Conservation (phyloP, 805 yeast genomes). For the Myxozyma lipomycoides region DNA sequence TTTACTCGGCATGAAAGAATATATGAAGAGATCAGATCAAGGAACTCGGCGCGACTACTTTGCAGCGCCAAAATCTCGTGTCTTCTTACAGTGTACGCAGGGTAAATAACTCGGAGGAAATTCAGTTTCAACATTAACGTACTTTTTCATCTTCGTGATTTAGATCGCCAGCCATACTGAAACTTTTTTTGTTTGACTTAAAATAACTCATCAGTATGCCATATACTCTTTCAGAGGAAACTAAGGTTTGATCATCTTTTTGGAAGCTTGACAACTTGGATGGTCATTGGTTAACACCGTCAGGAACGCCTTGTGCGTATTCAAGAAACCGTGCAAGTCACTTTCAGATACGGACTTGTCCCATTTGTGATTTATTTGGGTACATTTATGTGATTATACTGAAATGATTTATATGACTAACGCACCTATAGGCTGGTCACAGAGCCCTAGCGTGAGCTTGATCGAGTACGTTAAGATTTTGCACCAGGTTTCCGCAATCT, state of each 20-base stretch:
- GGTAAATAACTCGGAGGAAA: no score
- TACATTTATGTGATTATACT: constrained; percentile 3
- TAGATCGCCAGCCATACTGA: no score
- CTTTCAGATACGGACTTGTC: constrained; percentile 95
- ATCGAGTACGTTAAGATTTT: constrained; percentile 45
- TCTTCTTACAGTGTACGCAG: no score
- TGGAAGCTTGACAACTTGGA: background rate
- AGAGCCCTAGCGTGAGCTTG: constrained; percentile 79
- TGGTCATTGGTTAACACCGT: constrained; percentile 37
- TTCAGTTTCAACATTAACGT: no score
- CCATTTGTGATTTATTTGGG: constrained; percentile 90
- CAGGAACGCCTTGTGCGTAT: constrained; percentile 84
- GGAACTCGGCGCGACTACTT: no score
- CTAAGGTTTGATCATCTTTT: constrained; percentile 38
- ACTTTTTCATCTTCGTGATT: no score
- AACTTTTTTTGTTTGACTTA: background rate
- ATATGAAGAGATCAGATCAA: no score
- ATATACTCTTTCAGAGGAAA: constrained; percentile 40
- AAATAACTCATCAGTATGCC: constrained; percentile 28
- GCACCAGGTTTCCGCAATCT: no score
- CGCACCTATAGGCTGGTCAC: constrained; percentile 56
- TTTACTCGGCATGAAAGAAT: no score
- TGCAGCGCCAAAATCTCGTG: no score
- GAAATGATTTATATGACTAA: no score
- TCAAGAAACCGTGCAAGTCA: constrained; percentile 75